Evolutionary conservation across 2,329 filamentous ascomycete species (phyloP), one percentile per base, ranked within the genome.

Genomic region (Talaromyces sp.): DNA sequence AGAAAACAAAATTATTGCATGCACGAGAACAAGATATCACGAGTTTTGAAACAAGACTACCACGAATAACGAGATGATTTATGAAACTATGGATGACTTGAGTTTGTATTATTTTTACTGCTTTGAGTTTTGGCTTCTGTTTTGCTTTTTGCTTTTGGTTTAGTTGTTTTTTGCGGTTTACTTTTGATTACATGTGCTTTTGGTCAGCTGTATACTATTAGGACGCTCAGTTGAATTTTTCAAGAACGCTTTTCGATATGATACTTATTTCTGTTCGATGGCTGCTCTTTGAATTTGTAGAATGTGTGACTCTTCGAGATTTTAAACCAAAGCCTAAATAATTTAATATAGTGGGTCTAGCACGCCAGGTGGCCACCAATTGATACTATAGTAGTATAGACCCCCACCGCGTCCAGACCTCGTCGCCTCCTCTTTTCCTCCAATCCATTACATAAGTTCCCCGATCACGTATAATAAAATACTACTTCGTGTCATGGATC

Each of bases 1-100:
- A 51, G 30, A 36, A 55, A 60, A 28, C 23, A 52, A 60, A 51
- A 51, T 27, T 3, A 56, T 51, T 51, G 31, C 47, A 61, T 56
- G 59, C 40, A 61, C 33, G 42, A 52, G 36, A 53, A 28, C 30
- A 53, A 53, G 51, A 56, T 42, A 40, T 62, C 50, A 62, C 51
- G 60, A 61, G 18, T 12, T 50, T 40, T 51, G 56, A 52, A 16
- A 47, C 27, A 57, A 44, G 40, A 57, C 18, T 18, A 57, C 27
- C 18, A 56, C 33, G 54, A 56, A 30, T 34, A 28, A 47, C 27
- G 27, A 30, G 55, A 57, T 57, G 55, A 30, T 57, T 57, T 57
- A 47, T 23, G 42, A 42, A 8, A 10, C 34, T 9, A 42, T 55
- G 53, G 5, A 34, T 23, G 23, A 31, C 14, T 31, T 53, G 10